phyloP scores from a whole-genome alignment of 1,139 yeast genomes.

The Suhomyces panamericanus region DNA sequence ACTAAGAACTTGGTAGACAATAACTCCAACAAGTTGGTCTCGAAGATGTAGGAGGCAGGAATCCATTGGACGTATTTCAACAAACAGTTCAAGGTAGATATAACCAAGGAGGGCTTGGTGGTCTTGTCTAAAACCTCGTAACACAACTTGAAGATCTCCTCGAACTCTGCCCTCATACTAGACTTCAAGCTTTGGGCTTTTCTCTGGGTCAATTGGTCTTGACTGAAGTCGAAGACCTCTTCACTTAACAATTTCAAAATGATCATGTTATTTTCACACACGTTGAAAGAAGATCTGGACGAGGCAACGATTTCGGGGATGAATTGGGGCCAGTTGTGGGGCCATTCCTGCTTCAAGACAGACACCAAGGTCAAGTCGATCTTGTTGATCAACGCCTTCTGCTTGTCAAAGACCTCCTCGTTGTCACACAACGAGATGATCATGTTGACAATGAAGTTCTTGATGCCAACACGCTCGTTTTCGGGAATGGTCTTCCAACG shows the following conservation, averaged over 20 bases:
- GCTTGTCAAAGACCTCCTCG: slow-evolving; percentile 70
- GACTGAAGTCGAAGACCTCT: slow-evolving; percentile 92
- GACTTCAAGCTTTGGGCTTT: slow-evolving; percentile 80
- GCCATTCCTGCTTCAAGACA: slow-evolving; percentile 97
- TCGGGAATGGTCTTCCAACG: slow-evolving; percentile 92
- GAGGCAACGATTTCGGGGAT: slow-evolving; percentile 90
- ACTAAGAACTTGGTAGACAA: slow-evolving; percentile 74
- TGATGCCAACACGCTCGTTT: slow-evolving; percentile 82
- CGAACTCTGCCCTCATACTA: slow-evolving; percentile 87
- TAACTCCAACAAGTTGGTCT: slow-evolving; percentile 73
- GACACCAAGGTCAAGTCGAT: slow-evolving; percentile 93
- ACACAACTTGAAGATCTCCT: slow-evolving; percentile 89
- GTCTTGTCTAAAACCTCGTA: slow-evolving; percentile 91
- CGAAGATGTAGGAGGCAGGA: slow-evolving; percentile 85
- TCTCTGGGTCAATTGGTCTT: slow-evolving; percentile 95
- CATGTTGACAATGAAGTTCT: slow-evolving; percentile 92
- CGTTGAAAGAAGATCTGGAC: slow-evolving; percentile 82
- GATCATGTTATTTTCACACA: slow-evolving; percentile 96
- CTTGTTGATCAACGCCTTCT: slow-evolving; percentile 85
- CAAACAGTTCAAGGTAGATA: slow-evolving; percentile 81
- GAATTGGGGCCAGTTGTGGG: slow-evolving; percentile 96
- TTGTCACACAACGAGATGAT: slow-evolving; percentile 88
- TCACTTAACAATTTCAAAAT: slow-evolving; percentile 86
- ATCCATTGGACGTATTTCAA: slow-evolving; percentile 92
- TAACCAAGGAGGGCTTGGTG: slow-evolving; percentile 73